A percentile compares a stretch with the other conserved stretches of the same genome.
These are phyloP conservation scores for Chlamydomonas asymmetrica DNA, from an alignment of 139 green algal species.

Conservation along the genomic window DNA sequence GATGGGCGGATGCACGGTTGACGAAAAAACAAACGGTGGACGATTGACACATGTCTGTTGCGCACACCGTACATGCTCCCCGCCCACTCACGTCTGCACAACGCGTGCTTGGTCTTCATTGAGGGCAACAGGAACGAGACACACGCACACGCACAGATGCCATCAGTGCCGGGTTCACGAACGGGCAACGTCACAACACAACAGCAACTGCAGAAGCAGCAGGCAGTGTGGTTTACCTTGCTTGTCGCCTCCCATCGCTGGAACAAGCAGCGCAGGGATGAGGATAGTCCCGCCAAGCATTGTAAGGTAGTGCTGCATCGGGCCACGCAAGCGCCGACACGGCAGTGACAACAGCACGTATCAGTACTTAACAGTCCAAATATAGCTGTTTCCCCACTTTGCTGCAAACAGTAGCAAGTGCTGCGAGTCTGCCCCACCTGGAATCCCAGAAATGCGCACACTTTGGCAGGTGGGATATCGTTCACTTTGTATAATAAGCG, in stretches of 20 bases:
- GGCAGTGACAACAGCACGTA: neutral
- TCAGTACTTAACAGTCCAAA: neutral
- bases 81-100: slow-evolving; percentile 20
- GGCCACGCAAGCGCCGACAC: neutral
- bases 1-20: too few species aligned
- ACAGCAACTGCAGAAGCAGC: too few species aligned
- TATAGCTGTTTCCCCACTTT: neutral
- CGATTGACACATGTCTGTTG: too few species aligned
- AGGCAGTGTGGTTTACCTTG: too few species aligned
- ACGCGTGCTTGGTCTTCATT: slow-evolving; percentile 21
- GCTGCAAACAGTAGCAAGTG: neutral
- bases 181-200: too few species aligned
- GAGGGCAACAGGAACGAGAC: too few species aligned
- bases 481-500: slow-evolving; percentile 54
- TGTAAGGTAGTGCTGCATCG: slow-evolving; percentile 62
- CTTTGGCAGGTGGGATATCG: slow-evolving; percentile 43
- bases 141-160: too few species aligned
- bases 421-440: too few species aligned
- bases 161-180: too few species aligned
- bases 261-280: slow-evolving; percentile 61
- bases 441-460: slow-evolving; percentile 50
- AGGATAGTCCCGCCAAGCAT: slow-evolving; percentile 68
- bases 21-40: too few species aligned
- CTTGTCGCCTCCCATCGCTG: slow-evolving; percentile 53
- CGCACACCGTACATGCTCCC: too few species aligned